Percentiles rank a stretch among this genome's conserved stretches.
Conservation (phyloP, 2,329 filamentous ascomycete genomes). For the Fusarium goolgardi region DNA sequence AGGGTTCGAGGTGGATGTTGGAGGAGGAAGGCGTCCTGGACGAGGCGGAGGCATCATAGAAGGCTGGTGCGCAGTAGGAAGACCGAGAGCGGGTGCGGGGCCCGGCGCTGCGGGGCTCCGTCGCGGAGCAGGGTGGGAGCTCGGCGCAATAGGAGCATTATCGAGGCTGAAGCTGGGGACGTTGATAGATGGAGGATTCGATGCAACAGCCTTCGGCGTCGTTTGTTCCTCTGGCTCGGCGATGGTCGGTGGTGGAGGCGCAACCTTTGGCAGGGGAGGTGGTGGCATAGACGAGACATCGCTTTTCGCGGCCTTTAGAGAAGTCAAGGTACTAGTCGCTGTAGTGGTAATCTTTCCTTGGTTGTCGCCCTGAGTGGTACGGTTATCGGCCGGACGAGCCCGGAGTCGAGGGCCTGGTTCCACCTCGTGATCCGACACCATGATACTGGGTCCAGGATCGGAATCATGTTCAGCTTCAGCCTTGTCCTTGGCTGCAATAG, state of each 20-base stretch:
- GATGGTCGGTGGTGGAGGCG: slow-evolving; percentile 39
- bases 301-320: slow-evolving; percentile 12
- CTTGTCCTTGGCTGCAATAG: slow-evolving; percentile 17
- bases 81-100: slow-evolving; percentile 20
- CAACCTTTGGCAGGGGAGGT: slow-evolving; percentile 52
- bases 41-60: slow-evolving; percentile 50
- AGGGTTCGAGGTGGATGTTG: slow-evolving; percentile 34
- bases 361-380: slow-evolving; percentile 30
- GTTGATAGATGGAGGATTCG: slow-evolving; percentile 39
- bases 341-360: slow-evolving; percentile 18
- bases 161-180: slow-evolving; percentile 63
- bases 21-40: slow-evolving; percentile 39
- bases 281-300: slow-evolving; percentile 54
- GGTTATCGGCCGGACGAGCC: slow-evolving; percentile 43
- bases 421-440: slow-evolving; percentile 44
- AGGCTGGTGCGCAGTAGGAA: slow-evolving; percentile 12
- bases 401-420: slow-evolving; percentile 41
- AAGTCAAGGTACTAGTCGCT: slow-evolving; percentile 7
- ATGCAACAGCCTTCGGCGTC: slow-evolving; percentile 62
- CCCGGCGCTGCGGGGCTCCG: slow-evolving; percentile 33
- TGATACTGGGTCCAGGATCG: slow-evolving; percentile 37
- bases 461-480: slow-evolving; percentile 20
- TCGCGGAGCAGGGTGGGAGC: slow-evolving; percentile 30
- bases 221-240: slow-evolving; percentile 56
- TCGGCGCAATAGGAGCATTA: slow-evolving; percentile 41